These are phyloP conservation scores for Sparassis latifolia DNA, from an alignment of 1,284 basidiomycete genomes.

Conservation along the genomic window DNA sequence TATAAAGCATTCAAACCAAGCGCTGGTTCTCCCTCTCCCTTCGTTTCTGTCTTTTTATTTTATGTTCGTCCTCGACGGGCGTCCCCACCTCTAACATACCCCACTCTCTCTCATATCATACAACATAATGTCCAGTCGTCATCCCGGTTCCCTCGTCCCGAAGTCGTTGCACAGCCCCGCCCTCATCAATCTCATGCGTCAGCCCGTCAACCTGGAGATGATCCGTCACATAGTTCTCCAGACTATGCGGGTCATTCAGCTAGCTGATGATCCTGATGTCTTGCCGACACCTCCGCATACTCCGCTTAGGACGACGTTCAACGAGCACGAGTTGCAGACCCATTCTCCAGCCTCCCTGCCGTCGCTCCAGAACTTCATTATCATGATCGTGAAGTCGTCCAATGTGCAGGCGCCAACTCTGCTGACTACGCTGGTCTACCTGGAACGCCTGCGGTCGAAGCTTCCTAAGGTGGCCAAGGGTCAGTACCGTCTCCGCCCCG, in stretches of 20 bases:
- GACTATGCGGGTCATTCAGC: conserved; percentile 57
- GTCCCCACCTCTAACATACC: conserved; percentile 18
- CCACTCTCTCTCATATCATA: conserved; percentile 15
- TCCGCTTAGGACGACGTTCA: conserved; percentile 38
- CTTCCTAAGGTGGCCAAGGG: conserved; percentile 86
- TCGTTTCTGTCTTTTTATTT: conserved; percentile 12
- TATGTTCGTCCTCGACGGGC: conserved; percentile 24
- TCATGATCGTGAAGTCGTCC: conserved; percentile 76
- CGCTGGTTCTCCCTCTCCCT: conserved; percentile 10
- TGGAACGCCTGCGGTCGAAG: conserved; percentile 79
- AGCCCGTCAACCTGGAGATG: conserved; percentile 78
- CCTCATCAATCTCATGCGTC: conserved; percentile 73
- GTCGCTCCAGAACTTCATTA: conserved; percentile 84
- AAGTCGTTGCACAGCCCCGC: conserved; percentile 32
- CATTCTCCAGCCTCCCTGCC: conserved; percentile 41
- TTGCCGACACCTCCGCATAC: conserved; percentile 50
- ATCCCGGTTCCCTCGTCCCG: conserved; percentile 20
- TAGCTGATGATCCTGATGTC: conserved; percentile 39
- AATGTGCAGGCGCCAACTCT: conserved; percentile 92
- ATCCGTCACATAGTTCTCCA: conserved; percentile 69
- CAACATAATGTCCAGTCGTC: conserved; percentile 17
- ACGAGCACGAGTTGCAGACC: conserved; percentile 27
- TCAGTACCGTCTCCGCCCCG: conserved; percentile 25
- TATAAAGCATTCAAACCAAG: conserved; percentile 11
- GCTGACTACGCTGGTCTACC: conserved; percentile 88